Evolutionary conservation across 306 rosid species (phyloP), one percentile per base, ranked within the genome.

Genomic region (Cyamopsis tetragonoloba): DNA sequence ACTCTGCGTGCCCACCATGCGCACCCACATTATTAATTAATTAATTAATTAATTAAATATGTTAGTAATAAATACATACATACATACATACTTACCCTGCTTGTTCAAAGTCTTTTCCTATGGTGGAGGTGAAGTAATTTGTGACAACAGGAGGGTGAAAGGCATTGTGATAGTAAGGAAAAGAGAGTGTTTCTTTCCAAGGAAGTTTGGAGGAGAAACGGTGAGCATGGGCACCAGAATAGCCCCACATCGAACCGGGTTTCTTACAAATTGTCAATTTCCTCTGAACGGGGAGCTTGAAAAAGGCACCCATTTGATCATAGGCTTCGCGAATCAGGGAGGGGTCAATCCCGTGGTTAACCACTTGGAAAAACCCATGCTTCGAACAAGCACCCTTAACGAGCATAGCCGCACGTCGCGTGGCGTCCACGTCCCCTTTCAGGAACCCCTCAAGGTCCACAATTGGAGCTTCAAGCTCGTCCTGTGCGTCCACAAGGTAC

Each of bases 151-250:
- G 72, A 0, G 79, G 72, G 9, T 62, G 35, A 0, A 44, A 11
- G n/a, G 58, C 17, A 39, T 70, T 42, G 7, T 78, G 59, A 59
- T 58, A 66, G 38, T 73, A 85, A 1, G 70, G 81, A 44, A 88
- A 91, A 39, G 98, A 83, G 22, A 91, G 62, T 18, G 98, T 85
- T 71, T 91, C 96, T 77, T 88, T 91, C 98, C 96, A 91, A 0
- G 96, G 95, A 4, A 87, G 67, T 20, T 73, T 85, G 2, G 95
- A 75, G 0, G 89, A 72, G 74, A 85, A 91, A 3, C 98, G 86
- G n/a, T 87, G 79, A 35, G 86, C 80, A 72, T 88, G 96, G 1
- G 88, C 89, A 28, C 87, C 85, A 0, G 95, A 87, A 43, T 85
- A 91, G 0, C 96, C 96, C 79, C 73, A 77, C 39, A 75, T 30